A percentile compares a stretch with the other conserved stretches of the same genome.
Conservation (phyloP, 306 rosid genomes). For the Dryas drummondii region DNA sequence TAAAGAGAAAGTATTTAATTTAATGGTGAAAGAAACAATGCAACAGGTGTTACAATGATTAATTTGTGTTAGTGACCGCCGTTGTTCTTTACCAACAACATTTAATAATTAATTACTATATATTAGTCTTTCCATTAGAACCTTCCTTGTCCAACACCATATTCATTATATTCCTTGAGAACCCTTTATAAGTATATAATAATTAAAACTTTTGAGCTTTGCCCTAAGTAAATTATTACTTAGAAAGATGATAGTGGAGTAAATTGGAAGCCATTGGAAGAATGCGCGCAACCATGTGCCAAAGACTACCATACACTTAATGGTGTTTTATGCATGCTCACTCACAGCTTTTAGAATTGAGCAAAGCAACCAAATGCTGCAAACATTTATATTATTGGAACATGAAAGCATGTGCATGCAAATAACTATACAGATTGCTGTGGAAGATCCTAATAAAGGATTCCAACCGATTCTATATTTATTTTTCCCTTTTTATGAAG, state of each 20-base stretch:
- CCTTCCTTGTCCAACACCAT: slow-evolving; percentile 31
- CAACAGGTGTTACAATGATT: slow-evolving; percentile 33
- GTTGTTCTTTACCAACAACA: slow-evolving; percentile 26
- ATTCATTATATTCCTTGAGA: slow-evolving; percentile 23
- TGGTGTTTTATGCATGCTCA: slow-evolving; percentile 1
- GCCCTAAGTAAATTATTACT: slow-evolving; percentile 19
- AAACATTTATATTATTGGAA: slow-evolving; percentile 39
- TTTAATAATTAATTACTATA: slow-evolving; percentile 8
- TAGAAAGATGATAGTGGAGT: slow-evolving; percentile 47
- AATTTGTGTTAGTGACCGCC: slow-evolving; percentile 27
- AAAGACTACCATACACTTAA: slow-evolving; percentile 32
- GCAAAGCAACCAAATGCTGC: slow-evolving; percentile 24
- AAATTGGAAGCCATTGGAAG: slow-evolving; percentile 57
- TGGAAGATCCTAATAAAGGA: too few species aligned
- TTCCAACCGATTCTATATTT: not conserved
- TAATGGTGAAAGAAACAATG: not conserved
- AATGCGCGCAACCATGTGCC: slow-evolving; percentile 54
- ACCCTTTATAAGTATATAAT: slow-evolving; percentile 32
- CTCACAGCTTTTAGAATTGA: slow-evolving; percentile 25
- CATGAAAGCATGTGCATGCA: slow-evolving; percentile 60
- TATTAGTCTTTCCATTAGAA: slow-evolving; percentile 22
- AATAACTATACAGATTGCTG: slow-evolving; percentile 7
- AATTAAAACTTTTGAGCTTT: slow-evolving; percentile 32
- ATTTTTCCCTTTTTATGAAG: not conserved
- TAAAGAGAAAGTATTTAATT: not conserved